These are phyloP conservation scores for Trifolium dubium DNA, from an alignment of 306 rosid genomes.

Conservation along the genomic window DNA sequence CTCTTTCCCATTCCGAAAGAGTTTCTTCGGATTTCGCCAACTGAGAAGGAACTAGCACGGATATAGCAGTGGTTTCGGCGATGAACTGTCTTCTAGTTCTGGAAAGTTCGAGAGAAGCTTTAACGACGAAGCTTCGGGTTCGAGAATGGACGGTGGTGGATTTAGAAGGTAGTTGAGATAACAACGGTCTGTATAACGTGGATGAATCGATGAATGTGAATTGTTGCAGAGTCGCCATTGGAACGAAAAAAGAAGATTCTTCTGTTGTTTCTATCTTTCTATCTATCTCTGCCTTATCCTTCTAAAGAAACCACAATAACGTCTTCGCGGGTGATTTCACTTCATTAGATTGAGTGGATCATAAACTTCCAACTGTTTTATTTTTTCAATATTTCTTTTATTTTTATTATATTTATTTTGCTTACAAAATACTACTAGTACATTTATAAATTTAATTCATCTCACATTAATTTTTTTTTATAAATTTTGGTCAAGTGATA, in stretches of 20 bases:
- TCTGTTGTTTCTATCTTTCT: neutral
- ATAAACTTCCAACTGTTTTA: neutral
- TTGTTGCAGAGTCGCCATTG: constrained; percentile 80
- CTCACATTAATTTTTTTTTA: too few relatives aligned
- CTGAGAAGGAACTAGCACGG: constrained; percentile 52
- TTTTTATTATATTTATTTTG: neutral
- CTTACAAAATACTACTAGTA: too few relatives aligned
- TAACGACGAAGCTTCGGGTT: constrained; percentile 45
- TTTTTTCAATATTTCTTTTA: neutral
- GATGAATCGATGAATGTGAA: constrained; percentile 54
- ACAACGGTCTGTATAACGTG: constrained; percentile 51
- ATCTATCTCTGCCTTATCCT: constrained; percentile 53
- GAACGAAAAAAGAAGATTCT: neutral
- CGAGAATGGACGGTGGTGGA: constrained; percentile 40
- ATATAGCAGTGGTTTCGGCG: constrained; percentile 65
- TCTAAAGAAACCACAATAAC: neutral
- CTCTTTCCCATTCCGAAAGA: constrained; percentile 90
- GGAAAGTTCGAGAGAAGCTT: constrained; percentile 48
- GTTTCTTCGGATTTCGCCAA: constrained; percentile 69
- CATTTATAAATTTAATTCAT: too few relatives aligned
- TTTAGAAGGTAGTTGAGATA: constrained; percentile 46
- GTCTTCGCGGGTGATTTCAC: constrained; percentile 42
- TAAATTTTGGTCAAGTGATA: too few relatives aligned
- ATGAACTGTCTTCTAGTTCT: constrained; percentile 61
- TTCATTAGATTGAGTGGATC: constrained; percentile 35